phyloP scores from a whole-genome alignment of 495 filamentous ascomycete genomes.

The Aspergillus ellipticus region DNA sequence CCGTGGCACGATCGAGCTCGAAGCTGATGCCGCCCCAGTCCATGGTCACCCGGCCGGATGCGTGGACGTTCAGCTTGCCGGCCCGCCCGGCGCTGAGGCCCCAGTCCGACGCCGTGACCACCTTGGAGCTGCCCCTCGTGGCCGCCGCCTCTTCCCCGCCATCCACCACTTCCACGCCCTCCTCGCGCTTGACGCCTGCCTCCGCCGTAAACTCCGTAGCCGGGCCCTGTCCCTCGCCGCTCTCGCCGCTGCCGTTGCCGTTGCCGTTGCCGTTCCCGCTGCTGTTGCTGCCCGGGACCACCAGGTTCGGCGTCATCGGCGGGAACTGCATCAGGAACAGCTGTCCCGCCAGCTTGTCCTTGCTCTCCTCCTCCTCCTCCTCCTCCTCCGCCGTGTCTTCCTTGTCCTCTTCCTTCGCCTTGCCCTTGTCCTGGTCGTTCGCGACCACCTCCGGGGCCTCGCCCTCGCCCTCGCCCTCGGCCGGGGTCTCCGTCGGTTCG shows the following conservation, averaged over 20 bases:
- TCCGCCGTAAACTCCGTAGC: too few species aligned
- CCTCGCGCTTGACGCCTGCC: constrained; percentile 31
- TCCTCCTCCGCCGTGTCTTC: constrained; percentile 17
- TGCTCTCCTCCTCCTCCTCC: constrained; percentile 25
- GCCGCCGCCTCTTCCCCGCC: constrained; percentile 15
- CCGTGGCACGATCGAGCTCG: constrained; percentile 40
- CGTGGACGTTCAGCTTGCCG: constrained; percentile 54
- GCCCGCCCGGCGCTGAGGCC: constrained; percentile 53
- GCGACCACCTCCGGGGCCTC: constrained; percentile 6
- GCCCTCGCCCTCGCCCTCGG: constrained; percentile 15
- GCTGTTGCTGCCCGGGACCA: constrained; percentile 24
- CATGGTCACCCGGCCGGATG: constrained; percentile 44
- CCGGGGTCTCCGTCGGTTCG: constrained; percentile 7
- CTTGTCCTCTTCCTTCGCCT: constrained; percentile 13
- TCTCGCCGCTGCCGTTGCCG: too few species aligned
- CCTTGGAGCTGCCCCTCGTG: constrained; percentile 16
- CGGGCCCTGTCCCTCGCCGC: too few species aligned
- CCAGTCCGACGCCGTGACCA: constrained; percentile 39
- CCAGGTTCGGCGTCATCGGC: constrained; percentile 50
- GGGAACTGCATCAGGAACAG: constrained; percentile 56
- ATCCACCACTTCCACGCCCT: constrained; percentile 31
- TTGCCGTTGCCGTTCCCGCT: constrained; percentile 11
- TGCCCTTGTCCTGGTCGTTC: constrained; percentile 5
- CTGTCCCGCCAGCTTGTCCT: constrained; percentile 36
- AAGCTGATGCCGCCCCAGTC: constrained; percentile 51